Conservation (phyloP, 1,284 basidiomycete genomes). For the Cronartium quercuum region DNA sequence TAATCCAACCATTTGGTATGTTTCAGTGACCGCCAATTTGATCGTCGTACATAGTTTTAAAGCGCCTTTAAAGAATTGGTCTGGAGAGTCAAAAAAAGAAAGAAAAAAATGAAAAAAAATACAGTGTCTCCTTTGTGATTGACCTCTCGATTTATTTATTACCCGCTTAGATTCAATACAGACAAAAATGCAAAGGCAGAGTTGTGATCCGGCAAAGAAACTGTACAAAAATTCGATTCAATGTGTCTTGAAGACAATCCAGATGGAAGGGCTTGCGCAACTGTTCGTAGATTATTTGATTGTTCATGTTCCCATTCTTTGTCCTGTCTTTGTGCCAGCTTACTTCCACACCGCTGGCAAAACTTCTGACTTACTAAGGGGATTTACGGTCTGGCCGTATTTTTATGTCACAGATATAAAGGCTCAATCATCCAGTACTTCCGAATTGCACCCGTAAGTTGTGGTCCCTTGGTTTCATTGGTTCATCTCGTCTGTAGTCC, state of each 20-base stretch:
- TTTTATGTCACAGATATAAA: constrained; percentile 40
- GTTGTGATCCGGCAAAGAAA: too few relatives aligned
- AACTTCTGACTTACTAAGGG: constrained; percentile 57
- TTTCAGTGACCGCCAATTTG: too few relatives aligned
- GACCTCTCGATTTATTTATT: too few relatives aligned
- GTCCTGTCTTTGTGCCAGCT: constrained; percentile 92
- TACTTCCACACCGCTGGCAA: constrained; percentile 75
- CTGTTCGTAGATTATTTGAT: neutral
- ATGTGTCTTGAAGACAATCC: neutral
- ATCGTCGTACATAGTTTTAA: too few relatives aligned
- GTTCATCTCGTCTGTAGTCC: neutral
- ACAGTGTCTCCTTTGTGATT: too few relatives aligned
- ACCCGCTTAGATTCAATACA: too few relatives aligned
- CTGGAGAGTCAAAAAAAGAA: too few relatives aligned
- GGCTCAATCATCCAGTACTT: constrained; percentile 47
- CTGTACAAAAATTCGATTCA: too few relatives aligned
- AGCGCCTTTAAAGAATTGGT: too few relatives aligned
- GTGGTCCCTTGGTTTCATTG: neutral
- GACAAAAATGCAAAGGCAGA: too few relatives aligned
- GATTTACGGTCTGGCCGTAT: neutral
- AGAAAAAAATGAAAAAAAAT: too few relatives aligned
- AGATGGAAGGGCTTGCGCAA: neutral
- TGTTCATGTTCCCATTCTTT: constrained; percentile 54
- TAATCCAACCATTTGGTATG: constrained; percentile 51
- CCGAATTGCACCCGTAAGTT: constrained; percentile 43